phyloP scores from a whole-genome alignment of 495 filamentous ascomycete genomes.

The Acidiella bohemica region DNA sequence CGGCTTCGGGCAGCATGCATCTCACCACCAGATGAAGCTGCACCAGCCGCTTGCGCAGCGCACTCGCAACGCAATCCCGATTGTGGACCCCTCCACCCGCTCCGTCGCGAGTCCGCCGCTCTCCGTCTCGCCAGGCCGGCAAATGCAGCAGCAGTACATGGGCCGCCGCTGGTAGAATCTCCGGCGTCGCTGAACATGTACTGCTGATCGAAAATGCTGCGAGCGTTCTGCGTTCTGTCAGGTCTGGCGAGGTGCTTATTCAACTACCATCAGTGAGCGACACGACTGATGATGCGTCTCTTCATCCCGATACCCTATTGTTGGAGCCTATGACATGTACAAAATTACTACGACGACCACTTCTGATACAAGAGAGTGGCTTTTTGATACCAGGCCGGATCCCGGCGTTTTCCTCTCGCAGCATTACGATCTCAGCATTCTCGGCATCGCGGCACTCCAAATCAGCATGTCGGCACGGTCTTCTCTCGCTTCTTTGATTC shows the following conservation, averaged over 20 bases:
- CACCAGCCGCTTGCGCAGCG: slow-evolving; percentile 80
- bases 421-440: not conserved
- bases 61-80: slow-evolving; percentile 90
- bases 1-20: slow-evolving; percentile 34
- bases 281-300: slow-evolving; percentile 1
- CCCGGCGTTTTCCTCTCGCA: slow-evolving; percentile 1
- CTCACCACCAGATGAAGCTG: slow-evolving; percentile 49
- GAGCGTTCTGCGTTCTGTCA: slow-evolving; percentile 23
- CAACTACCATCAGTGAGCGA: slow-evolving; percentile 8
- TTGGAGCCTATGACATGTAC: slow-evolving; percentile 9
- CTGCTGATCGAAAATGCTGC: slow-evolving; percentile 12
- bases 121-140: slow-evolving; percentile 70
- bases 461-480: not conserved
- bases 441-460: too few relatives aligned
- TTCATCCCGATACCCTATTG: slow-evolving; percentile 6
- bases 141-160: slow-evolving; percentile 51
- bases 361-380: slow-evolving; percentile 2
- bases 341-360: slow-evolving; percentile 3
- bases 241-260: slow-evolving; percentile 21
- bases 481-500: not conserved
- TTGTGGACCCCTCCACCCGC: slow-evolving; percentile 91
- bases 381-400: not conserved
- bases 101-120: slow-evolving; percentile 81
- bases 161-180: slow-evolving; percentile 46
- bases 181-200: not conserved